A percentile compares a stretch with the other conserved stretches of the same genome.
phyloP scores from a whole-genome alignment of 768 basidiomycete species.

The Pleurotus ostreatus region DNA sequence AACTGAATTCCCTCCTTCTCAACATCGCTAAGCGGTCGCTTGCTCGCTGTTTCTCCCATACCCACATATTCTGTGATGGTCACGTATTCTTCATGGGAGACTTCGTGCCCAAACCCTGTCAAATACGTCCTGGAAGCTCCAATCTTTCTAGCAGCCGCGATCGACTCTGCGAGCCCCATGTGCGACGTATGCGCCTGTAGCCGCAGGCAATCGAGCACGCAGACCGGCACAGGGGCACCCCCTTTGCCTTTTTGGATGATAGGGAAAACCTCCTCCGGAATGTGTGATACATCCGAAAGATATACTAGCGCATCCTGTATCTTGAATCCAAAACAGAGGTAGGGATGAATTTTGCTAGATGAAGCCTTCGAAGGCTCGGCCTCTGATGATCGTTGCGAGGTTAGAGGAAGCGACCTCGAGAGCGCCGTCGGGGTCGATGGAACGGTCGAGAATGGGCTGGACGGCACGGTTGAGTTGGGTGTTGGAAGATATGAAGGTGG shows the following conservation, averaged over 20 bases:
- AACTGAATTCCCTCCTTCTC: constrained; percentile 34
- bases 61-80: constrained; percentile 44
- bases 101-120: constrained; percentile 73
- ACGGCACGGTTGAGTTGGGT: constrained; percentile 31
- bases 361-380: constrained; percentile 1
- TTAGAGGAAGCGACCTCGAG: background rate
- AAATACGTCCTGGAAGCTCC: constrained; percentile 64
- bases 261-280: constrained; percentile 71
- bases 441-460: constrained; percentile 29
- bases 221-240: constrained; percentile 38
- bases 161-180: constrained; percentile 65
- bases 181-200: constrained; percentile 72
- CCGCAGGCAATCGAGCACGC: constrained; percentile 76
- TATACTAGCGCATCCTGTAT: constrained; percentile 67
- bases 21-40: constrained; percentile 16
- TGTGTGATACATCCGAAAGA: constrained; percentile 78
- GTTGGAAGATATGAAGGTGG: constrained; percentile 36
- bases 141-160: constrained; percentile 51
- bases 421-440: constrained; percentile 22
- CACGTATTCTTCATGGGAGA: constrained; percentile 74
- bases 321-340: constrained; percentile 66
- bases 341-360: constrained; percentile 40
- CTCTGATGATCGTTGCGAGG: background rate
- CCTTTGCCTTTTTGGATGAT: constrained; percentile 30
- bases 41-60: constrained; percentile 29